A percentile compares a stretch with the other conserved stretches of the same genome.
phyloP scores from a whole-genome alignment of 2,329 filamentous ascomycete species.

The Pseudogymnoascus sp. region DNA sequence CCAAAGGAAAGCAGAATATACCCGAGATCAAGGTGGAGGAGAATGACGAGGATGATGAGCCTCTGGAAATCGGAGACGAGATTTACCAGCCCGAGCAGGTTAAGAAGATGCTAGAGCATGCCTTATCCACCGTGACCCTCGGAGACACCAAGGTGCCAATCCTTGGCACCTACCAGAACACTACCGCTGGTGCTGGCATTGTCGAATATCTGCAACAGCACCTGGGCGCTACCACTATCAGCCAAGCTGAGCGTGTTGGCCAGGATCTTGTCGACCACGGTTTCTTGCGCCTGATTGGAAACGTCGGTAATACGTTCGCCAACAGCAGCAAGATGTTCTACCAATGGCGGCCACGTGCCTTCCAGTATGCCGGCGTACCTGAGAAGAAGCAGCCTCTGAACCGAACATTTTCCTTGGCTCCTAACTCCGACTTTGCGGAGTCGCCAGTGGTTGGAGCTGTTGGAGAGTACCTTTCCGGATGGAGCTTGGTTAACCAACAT shows the following conservation, averaged over 20 bases:
- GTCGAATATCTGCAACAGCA: slow-evolving; percentile 90
- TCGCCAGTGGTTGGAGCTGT: slow-evolving; percentile 72
- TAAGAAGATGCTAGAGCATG: slow-evolving; percentile 81
- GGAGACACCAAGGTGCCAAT: slow-evolving; percentile 93
- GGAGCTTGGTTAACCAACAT: slow-evolving; percentile 84
- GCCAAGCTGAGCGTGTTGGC: slow-evolving; percentile 87
- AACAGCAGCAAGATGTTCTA: slow-evolving; percentile 98
- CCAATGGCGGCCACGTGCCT: slow-evolving; percentile 90
- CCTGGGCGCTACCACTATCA: slow-evolving; percentile 75
- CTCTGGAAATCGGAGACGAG: slow-evolving; percentile 85
- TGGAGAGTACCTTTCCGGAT: slow-evolving; percentile 81
- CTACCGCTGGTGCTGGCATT: slow-evolving; percentile 83
- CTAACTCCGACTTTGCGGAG: slow-evolving; percentile 44
- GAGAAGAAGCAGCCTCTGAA: slow-evolving; percentile 73
- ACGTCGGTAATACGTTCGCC: slow-evolving; percentile 89
- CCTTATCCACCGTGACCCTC: slow-evolving; percentile 78
- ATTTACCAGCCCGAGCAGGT: slow-evolving; percentile 77
- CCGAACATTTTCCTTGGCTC: slow-evolving; percentile 67
- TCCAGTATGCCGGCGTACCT: slow-evolving; percentile 77
- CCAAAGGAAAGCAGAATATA: slow-evolving; percentile 50
- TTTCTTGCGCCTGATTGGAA: slow-evolving; percentile 83
- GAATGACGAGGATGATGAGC: slow-evolving; percentile 68
- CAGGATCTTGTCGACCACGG: slow-evolving; percentile 84
- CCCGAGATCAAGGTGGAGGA: slow-evolving; percentile 81
- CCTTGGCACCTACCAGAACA: slow-evolving; percentile 88